Percentiles rank a stretch among this genome's conserved stretches.
Conservation (phyloP, 768 basidiomycete genomes). For the Mycena kentingensis region DNA sequence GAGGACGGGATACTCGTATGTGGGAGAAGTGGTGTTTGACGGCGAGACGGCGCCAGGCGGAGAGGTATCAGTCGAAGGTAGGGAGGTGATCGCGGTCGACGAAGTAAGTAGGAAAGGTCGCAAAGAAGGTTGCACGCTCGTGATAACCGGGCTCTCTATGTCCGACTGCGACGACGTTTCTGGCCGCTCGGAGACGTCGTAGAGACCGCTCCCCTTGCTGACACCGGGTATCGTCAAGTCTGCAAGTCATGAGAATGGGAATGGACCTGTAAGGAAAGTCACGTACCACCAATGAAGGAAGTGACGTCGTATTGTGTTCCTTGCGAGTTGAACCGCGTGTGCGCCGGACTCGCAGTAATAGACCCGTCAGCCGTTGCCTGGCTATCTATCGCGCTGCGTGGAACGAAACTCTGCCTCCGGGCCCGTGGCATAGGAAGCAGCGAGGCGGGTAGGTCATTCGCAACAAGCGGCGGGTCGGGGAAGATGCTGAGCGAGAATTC, state of each 20-base stretch:
- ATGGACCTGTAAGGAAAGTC: not conserved
- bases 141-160: slow-evolving; percentile 13
- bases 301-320: slow-evolving; percentile 71
- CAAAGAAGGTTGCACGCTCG: slow-evolving; percentile 3
- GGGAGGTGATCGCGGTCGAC: slow-evolving; percentile 9
- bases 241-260: slow-evolving; percentile 7
- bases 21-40: not conserved
- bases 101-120: slow-evolving; percentile 19
- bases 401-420: slow-evolving; percentile 2
- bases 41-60: slow-evolving; percentile 11
- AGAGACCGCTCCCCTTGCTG: slow-evolving; percentile 8
- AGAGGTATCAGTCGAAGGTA: not conserved
- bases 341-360: slow-evolving; percentile 13
- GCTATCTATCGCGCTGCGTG: slow-evolving; percentile 2
- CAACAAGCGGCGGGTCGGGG: slow-evolving; percentile 57
- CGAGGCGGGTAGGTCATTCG: not conserved
- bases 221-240: slow-evolving; percentile 29
- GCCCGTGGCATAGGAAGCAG: not conserved
- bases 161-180: slow-evolving; percentile 17
- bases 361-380: slow-evolving; percentile 22
- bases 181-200: slow-evolving; percentile 24
- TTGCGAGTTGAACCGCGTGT: slow-evolving; percentile 38
- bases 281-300: slow-evolving; percentile 64
- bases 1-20: slow-evolving; percentile 18
- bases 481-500: slow-evolving; percentile 76